Percentiles rank a stretch among this genome's conserved stretches.
phyloP scores from a whole-genome alignment of 768 basidiomycete species.

The Phaeolepiota aurea region DNA sequence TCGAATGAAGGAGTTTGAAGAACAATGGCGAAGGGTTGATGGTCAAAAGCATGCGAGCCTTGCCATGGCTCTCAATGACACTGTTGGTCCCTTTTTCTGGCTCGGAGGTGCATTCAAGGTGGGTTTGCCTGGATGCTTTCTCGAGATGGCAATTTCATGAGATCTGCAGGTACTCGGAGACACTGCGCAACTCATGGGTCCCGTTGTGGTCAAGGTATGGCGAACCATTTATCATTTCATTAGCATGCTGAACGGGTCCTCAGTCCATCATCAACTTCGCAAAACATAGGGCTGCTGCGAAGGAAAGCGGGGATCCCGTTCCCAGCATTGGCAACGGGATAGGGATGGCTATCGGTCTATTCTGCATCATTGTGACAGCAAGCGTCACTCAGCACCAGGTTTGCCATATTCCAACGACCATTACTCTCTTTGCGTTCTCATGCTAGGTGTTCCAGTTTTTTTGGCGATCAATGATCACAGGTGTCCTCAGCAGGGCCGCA shows the following conservation, averaged over 20 bases:
- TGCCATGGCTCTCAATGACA: constrained; percentile 53
- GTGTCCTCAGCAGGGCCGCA: constrained; percentile 56
- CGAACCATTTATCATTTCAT: neutral
- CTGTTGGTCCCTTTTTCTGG: constrained; percentile 55
- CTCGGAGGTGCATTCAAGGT: constrained; percentile 53
- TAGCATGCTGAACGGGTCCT: neutral
- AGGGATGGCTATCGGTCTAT: constrained; percentile 50
- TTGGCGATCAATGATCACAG: constrained; percentile 60
- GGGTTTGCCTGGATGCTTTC: neutral
- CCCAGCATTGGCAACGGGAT: constrained; percentile 46
- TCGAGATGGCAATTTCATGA: neutral
- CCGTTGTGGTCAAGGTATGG: constrained; percentile 48
- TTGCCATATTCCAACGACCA: constrained; percentile 3
- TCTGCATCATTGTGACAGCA: constrained; percentile 36
- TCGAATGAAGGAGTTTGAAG: constrained; percentile 21
- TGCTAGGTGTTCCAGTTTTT: constrained; percentile 45
- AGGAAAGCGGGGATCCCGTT: constrained; percentile 19
- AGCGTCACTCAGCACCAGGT: constrained; percentile 61
- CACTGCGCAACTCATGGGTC: constrained; percentile 52
- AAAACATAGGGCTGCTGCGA: constrained; percentile 34
- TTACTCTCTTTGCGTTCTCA: neutral
- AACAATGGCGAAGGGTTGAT: constrained; percentile 34
- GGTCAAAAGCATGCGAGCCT: constrained; percentile 44
- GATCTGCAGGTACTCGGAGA: constrained; percentile 47
- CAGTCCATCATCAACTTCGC: constrained; percentile 56